Evolutionary conservation across 2,329 filamentous ascomycete genomes (phyloP).

Genomic region (Penicillium brevicompactum): DNA sequence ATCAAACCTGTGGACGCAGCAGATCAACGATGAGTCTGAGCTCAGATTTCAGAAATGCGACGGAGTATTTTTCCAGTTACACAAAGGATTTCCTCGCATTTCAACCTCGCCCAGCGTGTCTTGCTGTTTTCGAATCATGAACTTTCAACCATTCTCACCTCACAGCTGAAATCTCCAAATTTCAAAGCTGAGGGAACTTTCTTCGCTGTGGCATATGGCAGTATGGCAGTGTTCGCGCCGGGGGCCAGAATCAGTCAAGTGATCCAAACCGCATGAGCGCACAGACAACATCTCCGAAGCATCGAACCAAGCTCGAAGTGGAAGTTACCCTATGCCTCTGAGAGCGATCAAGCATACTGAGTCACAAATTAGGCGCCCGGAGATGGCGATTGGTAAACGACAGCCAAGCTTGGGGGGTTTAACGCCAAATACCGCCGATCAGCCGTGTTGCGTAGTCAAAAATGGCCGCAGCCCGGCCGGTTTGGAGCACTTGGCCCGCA

Average conservation of each 20-base stretch:
- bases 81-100: slow-evolving; percentile 4
- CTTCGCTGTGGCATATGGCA: too few species aligned
- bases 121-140: background rate
- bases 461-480: background rate
- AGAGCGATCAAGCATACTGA: slow-evolving; percentile 3
- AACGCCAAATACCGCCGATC: slow-evolving; percentile 19
- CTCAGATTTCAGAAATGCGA: slow-evolving; percentile 2
- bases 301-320: background rate
- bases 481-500: slow-evolving; percentile 13
- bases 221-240: background rate
- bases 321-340: slow-evolving; percentile 4
- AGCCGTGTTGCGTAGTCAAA: slow-evolving; percentile 11
- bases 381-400: slow-evolving; percentile 20
- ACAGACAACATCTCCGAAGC: slow-evolving; percentile 14
- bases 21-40: background rate
- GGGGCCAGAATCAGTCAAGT: slow-evolving; percentile 19
- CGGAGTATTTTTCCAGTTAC: slow-evolving; percentile 21
- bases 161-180: background rate
- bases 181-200: too few species aligned
- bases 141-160: background rate
- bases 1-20: background rate
- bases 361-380: slow-evolving; percentile 19
- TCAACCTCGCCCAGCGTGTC: background rate
- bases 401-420: slow-evolving; percentile 8
- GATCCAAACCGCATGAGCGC: slow-evolving; percentile 8